phyloP scores from a whole-genome alignment of 495 filamentous ascomycete species.

The Penicillium diatomitis region DNA sequence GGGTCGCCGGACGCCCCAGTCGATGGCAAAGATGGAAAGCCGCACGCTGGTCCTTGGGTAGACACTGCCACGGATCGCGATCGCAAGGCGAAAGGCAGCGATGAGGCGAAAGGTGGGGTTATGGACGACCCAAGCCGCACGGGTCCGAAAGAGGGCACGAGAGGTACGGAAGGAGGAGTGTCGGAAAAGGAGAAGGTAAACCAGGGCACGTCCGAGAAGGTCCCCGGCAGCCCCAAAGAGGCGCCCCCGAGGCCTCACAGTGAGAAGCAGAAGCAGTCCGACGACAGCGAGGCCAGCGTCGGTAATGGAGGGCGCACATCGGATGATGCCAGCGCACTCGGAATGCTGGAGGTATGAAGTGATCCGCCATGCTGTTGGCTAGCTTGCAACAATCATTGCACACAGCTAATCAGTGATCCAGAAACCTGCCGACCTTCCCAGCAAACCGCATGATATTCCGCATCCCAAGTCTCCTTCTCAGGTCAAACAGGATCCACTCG shows the following conservation, averaged over 20 bases:
- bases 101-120: slow-evolving; percentile 66
- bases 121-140: slow-evolving; percentile 76
- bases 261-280: slow-evolving; percentile 52
- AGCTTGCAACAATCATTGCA: not conserved
- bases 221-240: slow-evolving; percentile 74
- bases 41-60: slow-evolving; percentile 83
- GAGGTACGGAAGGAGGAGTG: slow-evolving; percentile 79
- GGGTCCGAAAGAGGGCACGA: slow-evolving; percentile 72
- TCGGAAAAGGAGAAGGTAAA: slow-evolving; percentile 71
- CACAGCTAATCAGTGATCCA: slow-evolving; percentile 21
- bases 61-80: slow-evolving; percentile 55
- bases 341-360: slow-evolving; percentile 59
- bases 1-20: slow-evolving; percentile 87
- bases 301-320: slow-evolving; percentile 9
- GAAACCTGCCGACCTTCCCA: slow-evolving; percentile 77
- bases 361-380: not conserved
- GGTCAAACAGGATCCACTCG: slow-evolving; percentile 55
- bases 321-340: slow-evolving; percentile 33
- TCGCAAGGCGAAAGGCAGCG: slow-evolving; percentile 38
- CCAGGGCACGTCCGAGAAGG: slow-evolving; percentile 59
- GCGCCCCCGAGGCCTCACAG: slow-evolving; percentile 71
- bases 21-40: slow-evolving; percentile 92
- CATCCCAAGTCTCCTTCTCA: slow-evolving; percentile 61
- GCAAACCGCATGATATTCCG: slow-evolving; percentile 70
- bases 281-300: slow-evolving; percentile 25